Base-by-base conservation (phyloP, 2,329 filamentous ascomycete genomes). In the Fusarium floridanum region DNA sequence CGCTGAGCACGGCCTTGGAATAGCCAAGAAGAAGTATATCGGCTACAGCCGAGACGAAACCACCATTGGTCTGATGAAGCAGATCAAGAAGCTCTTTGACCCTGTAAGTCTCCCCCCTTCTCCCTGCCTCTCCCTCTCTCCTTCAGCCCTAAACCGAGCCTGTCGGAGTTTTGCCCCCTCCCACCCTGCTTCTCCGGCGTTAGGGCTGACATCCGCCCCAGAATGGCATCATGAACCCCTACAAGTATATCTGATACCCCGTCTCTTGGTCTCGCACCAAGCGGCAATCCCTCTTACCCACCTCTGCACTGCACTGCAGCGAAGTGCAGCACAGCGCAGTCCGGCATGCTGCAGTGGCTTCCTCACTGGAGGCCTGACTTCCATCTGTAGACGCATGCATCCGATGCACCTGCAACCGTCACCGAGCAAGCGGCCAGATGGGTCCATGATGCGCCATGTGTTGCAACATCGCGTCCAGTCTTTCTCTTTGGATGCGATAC, bases 211-310 rank as follows among this genome's bases (percentile, higher is more conserved):
- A 74, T 62, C 63, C 59, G 57, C 56, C 62, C 24, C 79, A 97
- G 95, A 98, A 98, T 77, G 95, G 95, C 57, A 98, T 98, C 84
- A 97, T 98, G 95, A 98, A 98, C 85, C 96, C 96, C 1, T 98
- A 98, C 88, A 98, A 98, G 85, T 98, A 98, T 83, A 93, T 98
- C 76, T 92, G 66, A 73, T 69, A 71, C 61, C 56, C 64, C 66
- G 66, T 67, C 45, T 59, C 41, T 39, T 68, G 29, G 64, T 36
- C 43, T 64, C 59, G 37, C 70, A 65, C 56, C 70, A 61, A 74
- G 59, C 70, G 64, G 57, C 73, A 73, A 43, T 66, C 62, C 70
- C 62, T 68, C 63, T 59, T 41, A 66, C 72, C 62, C 56, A 50
- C 64, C 60, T 62, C 41, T 55, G 48, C 11, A 55, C 37, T n/a